Evolutionary conservation across 345 rosid species (phyloP), one percentile per base, ranked within the genome.

Genomic region (Rubroshorea leprosula): DNA sequence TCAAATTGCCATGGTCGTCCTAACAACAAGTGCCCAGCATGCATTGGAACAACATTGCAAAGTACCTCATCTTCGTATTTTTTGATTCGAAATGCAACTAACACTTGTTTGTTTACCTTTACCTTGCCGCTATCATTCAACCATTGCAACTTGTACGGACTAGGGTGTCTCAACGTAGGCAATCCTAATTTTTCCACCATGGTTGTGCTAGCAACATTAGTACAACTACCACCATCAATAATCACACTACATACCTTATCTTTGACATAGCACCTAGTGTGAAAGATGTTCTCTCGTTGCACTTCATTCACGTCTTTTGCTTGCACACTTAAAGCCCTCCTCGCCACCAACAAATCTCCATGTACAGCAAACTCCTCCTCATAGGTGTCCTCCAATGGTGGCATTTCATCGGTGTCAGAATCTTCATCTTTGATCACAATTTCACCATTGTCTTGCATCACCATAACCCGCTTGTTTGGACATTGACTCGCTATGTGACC

Each of bases 111-210:
- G n/a, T n/a, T n/a, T n/a, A n/a, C n/a, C n/a, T n/a, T n/a, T n/a
- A n/a, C n/a, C n/a, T n/a, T n/a, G n/a, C n/a, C n/a, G n/a, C n/a
- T n/a, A n/a, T n/a, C 38, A 46, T 58, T 58, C 19, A 58, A 17
- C 21, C 52, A 58, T 23, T 58, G 9, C 5, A 58, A 25, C 16
- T 46, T 23, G 22, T 58, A 58, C 5, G 62, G 38, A 13, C 8
- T 13, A 19, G 35, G 39, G 45, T 58, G 62, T 16, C 6, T 4
- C 4, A 9, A 2, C 20, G 20, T 54, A 15, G 18, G 57, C n/a
- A 54, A 0, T 23, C 39, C 39, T 23, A 26, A 8, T 26, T 54
- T n/a, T 26, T 54, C 35, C 11, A 54, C 57, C 16, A 26, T 11
- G 18, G 35, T 23, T 13, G 35, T 18, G 20, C 57, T 23, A 22